Evolutionary conservation across 169 alveolate genomes (phyloP).

Genomic region (Plasmodium berghei): DNA sequence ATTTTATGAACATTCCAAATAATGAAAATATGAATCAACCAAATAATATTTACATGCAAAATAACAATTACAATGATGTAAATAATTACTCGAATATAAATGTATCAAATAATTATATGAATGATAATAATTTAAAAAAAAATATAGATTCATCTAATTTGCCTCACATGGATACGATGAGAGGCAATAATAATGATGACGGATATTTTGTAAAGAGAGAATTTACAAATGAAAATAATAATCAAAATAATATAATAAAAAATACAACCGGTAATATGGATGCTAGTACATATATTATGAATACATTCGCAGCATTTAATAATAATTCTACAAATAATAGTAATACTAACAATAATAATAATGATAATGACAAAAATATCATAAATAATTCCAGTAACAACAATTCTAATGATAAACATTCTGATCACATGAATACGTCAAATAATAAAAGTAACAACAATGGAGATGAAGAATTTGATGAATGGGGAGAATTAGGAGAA

Average conservation of each 20-base stretch:
- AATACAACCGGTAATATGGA: conserved; percentile 34
- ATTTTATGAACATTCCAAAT: conserved; percentile 1
- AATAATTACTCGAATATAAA: conserved; percentile 5
- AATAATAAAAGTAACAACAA: conserved; percentile 11
- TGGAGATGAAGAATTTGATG: conserved; percentile 65
- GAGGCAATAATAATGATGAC: conserved; percentile 16
- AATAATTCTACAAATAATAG: not conserved
- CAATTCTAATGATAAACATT: not conserved
- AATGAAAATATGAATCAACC: conserved; percentile 1
- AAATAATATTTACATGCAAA: not conserved
- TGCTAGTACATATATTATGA: conserved; percentile 18
- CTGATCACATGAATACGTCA: not conserved
- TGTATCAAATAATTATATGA: not conserved
- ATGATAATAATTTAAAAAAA: conserved; percentile 7
- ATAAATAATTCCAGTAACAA: not conserved
- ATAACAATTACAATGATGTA: conserved; percentile 3
- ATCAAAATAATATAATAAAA: conserved; percentile 2
- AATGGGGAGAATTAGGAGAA: conserved; percentile 75
- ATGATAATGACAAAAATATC: not conserved
- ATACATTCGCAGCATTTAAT: conserved; percentile 4
- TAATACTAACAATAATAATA: conserved; percentile 11
- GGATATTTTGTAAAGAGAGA: conserved; percentile 47
- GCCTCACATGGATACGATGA: not conserved
- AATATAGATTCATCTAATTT: conserved; percentile 4
- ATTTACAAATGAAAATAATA: conserved; percentile 16